These are phyloP conservation scores for Pythium rishiriense DNA, from an alignment of 352 stramenopile genomes.

Conservation along the genomic window DNA sequence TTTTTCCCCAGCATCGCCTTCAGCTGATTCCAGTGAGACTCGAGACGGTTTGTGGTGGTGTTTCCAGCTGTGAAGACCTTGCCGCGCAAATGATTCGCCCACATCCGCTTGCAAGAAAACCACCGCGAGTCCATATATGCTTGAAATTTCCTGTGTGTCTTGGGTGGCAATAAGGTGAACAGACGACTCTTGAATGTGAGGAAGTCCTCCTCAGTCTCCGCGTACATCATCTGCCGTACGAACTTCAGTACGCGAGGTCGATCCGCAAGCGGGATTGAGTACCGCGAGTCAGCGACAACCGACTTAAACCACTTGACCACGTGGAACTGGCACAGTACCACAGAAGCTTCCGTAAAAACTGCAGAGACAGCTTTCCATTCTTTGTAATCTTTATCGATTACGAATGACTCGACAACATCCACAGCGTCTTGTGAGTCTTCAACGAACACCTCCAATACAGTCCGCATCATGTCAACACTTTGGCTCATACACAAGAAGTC, in stretches of 20 bases:
- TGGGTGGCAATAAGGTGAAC: not conserved
- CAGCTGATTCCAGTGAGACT: conserved; percentile 8
- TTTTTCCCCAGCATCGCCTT: conserved; percentile 3
- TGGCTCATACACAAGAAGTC: conserved; percentile 26
- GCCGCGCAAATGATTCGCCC: not conserved
- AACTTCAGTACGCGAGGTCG: not conserved
- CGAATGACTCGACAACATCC: conserved; percentile 8
- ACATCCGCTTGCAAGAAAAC: conserved; percentile 5
- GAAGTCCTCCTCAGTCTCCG: not conserved
- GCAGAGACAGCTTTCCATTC: conserved; percentile 18
- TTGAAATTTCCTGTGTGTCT: not conserved
- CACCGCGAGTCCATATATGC: conserved; percentile 5
- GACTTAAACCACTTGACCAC: conserved; percentile 10
- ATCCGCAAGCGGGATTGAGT: not conserved
- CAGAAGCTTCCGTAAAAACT: not conserved
- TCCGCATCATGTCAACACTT: conserved; percentile 20
- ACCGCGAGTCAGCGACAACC: not conserved
- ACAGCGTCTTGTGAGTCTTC: not conserved
- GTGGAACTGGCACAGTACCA: conserved; percentile 29
- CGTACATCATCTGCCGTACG: conserved; percentile 9
- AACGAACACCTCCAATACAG: conserved; percentile 9
- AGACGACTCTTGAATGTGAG: not conserved
- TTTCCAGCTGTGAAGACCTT: conserved; percentile 2
- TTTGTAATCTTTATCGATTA: conserved; percentile 33
- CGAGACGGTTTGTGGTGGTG: conserved; percentile 8